A percentile compares a stretch with the other conserved stretches of the same genome.
Conservation (phyloP, 2,329 filamentous ascomycete genomes). For the Ceratocystis destructans region DNA sequence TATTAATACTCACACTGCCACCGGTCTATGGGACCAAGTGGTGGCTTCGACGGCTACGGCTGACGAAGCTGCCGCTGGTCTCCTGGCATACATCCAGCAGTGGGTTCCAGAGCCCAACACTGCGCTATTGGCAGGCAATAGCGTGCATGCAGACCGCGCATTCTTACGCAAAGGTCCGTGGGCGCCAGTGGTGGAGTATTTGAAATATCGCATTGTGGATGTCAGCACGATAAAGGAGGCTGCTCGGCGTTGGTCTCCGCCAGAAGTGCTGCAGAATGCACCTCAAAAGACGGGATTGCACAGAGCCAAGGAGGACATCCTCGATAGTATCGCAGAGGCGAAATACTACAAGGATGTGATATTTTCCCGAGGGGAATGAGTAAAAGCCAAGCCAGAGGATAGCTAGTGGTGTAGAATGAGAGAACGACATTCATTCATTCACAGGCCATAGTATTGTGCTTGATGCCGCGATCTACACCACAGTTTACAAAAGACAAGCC, state of each 20-base stretch:
- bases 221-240: constrained; percentile 90
- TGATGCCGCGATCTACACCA: too few species aligned
- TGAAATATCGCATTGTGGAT: constrained; percentile 85
- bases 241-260: constrained; percentile 61
- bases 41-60: constrained; percentile 35
- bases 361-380: constrained; percentile 33
- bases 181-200: constrained; percentile 53
- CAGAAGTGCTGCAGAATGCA: constrained; percentile 43
- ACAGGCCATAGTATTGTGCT: neutral
- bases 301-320: constrained; percentile 74
- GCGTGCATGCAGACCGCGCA: constrained; percentile 74
- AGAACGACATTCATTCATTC: neutral
- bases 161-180: constrained; percentile 71
- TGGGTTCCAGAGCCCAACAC: constrained; percentile 52
- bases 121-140: constrained; percentile 79
- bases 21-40: constrained; percentile 59
- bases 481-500: neutral
- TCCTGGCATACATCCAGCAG: constrained; percentile 65
- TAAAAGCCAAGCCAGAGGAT: neutral
- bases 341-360: constrained; percentile 63
- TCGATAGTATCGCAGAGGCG: constrained; percentile 91
- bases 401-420: neutral
- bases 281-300: constrained; percentile 66
- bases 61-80: constrained; percentile 60
- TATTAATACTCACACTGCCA: constrained; percentile 59